Evolutionary conservation across 257 asterid species (phyloP).

Genomic region (Petunia secreta): DNA sequence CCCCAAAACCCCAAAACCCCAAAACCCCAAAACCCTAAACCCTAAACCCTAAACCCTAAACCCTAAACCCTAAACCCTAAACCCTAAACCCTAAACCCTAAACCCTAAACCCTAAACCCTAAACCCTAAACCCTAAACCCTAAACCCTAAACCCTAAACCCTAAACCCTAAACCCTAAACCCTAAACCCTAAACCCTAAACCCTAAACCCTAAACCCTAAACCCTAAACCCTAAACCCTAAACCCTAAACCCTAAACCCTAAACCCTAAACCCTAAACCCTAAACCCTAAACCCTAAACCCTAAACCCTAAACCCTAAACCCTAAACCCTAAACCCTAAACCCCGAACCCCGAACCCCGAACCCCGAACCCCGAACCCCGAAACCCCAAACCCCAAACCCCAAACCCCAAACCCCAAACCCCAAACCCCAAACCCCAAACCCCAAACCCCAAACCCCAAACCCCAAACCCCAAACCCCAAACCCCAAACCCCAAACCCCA

Average conservation of each 20-base stretch:
- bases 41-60: conserved; percentile 22
- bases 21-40: conserved; percentile 26
- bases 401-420: too few relatives aligned
- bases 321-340: too few relatives aligned
- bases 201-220: background rate
- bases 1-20: conserved; percentile 25
- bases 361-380: too few relatives aligned
- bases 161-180: conserved; percentile 25
- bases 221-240: conserved; percentile 11
- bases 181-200: conserved; percentile 26
- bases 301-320: too few relatives aligned
- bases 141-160: conserved; percentile 33
- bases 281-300: background rate
- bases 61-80: conserved; percentile 30
- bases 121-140: conserved; percentile 33
- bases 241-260: conserved; percentile 14
- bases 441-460: too few relatives aligned
- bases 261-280: conserved; percentile 22
- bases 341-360: too few relatives aligned
- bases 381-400: too few relatives aligned
- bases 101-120: conserved; percentile 25
- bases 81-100: conserved; percentile 29
- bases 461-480: too few relatives aligned
- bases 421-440: too few relatives aligned
- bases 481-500: background rate